Percentiles rank a stretch among this genome's conserved stretches.
Conservation (phyloP, 176 grass and related monocot species). For the Rhipidocladum racemiflorum region DNA sequence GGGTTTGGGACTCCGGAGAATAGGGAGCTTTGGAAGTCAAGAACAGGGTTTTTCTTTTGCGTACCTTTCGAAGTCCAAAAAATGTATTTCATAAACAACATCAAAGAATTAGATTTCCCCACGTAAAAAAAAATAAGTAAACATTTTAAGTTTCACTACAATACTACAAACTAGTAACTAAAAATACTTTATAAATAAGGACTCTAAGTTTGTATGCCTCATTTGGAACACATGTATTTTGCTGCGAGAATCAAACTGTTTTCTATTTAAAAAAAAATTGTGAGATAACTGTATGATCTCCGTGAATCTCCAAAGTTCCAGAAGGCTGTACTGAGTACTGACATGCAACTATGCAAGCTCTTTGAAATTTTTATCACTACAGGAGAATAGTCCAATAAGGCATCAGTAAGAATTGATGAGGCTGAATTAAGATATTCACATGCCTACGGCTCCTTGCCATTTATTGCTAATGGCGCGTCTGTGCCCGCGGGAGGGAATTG, state of each 20-base stretch:
- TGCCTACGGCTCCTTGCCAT: slow-evolving; percentile 9
- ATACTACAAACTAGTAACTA: neutral
- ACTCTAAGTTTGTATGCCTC: neutral
- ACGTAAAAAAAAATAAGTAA: neutral
- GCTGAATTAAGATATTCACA: slow-evolving; percentile 33
- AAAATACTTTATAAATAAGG: neutral
- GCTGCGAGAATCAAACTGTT: too few species aligned
- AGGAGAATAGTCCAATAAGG: too few species aligned
- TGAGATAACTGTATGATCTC: neutral
- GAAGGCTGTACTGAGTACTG: too few species aligned
- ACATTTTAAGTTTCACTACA: neutral
- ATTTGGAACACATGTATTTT: neutral
- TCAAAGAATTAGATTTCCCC: neutral
- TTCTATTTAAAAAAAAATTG: neutral
- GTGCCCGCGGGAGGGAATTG: neutral
- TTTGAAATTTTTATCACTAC: too few species aligned
- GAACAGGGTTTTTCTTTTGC: slow-evolving; percentile 11
- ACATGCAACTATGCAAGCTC: too few species aligned
- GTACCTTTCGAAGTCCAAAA: too few species aligned
- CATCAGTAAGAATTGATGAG: neutral
- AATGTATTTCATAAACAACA: too few species aligned
- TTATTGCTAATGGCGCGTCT: neutral
- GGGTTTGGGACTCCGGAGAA: slow-evolving; percentile 2
- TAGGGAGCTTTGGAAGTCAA: slow-evolving; percentile 40
- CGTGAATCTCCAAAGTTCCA: neutral